Conservation (phyloP, 306 rosid species). For the Lupinus albus region DNA sequence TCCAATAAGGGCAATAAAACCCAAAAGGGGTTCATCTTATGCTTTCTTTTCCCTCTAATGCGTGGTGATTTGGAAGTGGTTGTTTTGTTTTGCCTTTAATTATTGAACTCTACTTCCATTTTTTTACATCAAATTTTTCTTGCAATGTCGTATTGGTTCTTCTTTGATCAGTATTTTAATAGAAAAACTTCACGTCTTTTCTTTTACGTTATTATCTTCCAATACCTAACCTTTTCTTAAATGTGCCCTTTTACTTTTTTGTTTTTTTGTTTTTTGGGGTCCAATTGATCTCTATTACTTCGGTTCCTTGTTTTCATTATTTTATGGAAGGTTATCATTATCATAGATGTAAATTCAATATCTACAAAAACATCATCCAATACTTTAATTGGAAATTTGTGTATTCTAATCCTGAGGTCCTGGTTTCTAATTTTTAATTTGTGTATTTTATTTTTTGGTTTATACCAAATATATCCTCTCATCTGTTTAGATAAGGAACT, state of each 20-base stretch:
- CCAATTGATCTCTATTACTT: constrained; percentile 14
- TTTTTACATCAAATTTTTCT: not conserved
- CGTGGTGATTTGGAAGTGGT: constrained; percentile 43
- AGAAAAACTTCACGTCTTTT: constrained; percentile 21
- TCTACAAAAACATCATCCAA: too few relatives aligned
- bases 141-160: constrained; percentile 13
- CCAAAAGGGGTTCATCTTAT: constrained; percentile 6
- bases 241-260: not conserved
- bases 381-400: too few relatives aligned
- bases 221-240: not conserved
- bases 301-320: not conserved
- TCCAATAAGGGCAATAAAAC: constrained; percentile 8
- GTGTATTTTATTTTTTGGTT: too few relatives aligned
- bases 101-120: constrained; percentile 23
- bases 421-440: too few relatives aligned
- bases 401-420: too few relatives aligned
- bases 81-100: constrained; percentile 23
- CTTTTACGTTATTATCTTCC: not conserved
- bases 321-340: not conserved
- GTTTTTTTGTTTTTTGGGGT: not conserved
- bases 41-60: constrained; percentile 31
- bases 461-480: too few relatives aligned
- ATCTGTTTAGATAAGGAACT: too few relatives aligned
- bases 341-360: too few relatives aligned
- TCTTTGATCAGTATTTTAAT: constrained; percentile 1